phyloP scores from a whole-genome alignment of 139 green algal species.

The Closterium sp. region DNA sequence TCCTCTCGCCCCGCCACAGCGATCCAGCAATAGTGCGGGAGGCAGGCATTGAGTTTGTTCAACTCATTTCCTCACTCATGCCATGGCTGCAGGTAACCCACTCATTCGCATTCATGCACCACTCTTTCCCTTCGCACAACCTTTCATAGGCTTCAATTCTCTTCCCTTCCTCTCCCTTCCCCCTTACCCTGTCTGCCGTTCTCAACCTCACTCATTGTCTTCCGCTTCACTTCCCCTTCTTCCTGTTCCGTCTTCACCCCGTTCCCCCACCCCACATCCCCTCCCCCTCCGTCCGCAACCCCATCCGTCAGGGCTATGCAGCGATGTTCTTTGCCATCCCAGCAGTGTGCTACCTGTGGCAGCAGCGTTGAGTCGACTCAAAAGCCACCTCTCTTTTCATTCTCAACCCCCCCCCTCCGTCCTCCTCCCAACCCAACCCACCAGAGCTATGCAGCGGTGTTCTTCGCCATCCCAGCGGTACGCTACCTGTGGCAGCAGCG shows the following conservation, averaged over 20 bases:
- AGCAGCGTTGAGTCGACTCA: conserved; percentile 9
- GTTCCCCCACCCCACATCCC: neutral
- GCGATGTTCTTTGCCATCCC: conserved; percentile 86
- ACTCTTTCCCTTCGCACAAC: too few species aligned
- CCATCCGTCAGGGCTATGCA: too few species aligned
- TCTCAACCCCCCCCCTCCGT: neutral
- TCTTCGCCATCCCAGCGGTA: conserved; percentile 81
- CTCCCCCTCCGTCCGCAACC: neutral
- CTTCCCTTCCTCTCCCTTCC: neutral
- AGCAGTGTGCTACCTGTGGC: conserved; percentile 59
- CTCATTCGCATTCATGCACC: neutral
- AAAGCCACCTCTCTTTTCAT: neutral
- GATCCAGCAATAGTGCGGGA: conserved; percentile 51
- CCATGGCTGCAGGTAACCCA: conserved; percentile 21
- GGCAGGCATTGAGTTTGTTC: neutral
- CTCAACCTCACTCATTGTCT: neutral
- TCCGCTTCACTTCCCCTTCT: neutral
- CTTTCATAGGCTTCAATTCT: neutral
- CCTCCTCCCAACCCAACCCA: neutral
- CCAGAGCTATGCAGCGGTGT: conserved; percentile 79
- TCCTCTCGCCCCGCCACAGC: neutral
- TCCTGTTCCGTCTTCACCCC: neutral
- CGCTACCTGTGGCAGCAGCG: conserved; percentile 60
- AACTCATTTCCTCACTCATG: neutral
- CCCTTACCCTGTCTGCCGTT: neutral